Percentiles rank a stretch among this genome's conserved stretches.
These are phyloP conservation scores for Backusella parvicylindrica DNA, from an alignment of 192 early-diverging fungal genomes.

Conservation along the genomic window DNA sequence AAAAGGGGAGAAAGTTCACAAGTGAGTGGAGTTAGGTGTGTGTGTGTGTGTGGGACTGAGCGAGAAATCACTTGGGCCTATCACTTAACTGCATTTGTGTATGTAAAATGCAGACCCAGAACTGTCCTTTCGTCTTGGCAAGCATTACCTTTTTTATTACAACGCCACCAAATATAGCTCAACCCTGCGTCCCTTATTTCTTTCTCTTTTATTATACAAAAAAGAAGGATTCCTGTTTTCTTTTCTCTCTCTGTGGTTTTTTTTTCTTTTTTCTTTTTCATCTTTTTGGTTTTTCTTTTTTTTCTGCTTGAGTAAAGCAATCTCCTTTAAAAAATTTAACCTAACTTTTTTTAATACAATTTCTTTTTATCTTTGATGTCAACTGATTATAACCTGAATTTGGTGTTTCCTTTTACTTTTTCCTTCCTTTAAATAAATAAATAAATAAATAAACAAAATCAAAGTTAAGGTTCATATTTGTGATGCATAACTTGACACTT, in stretches of 20 bases:
- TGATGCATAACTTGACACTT: not conserved
- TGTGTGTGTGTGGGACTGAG: not conserved
- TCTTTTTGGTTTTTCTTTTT: not conserved
- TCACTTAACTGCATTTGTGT: not conserved
- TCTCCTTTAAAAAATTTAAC: not conserved
- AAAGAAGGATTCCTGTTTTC: not conserved
- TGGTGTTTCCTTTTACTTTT: not conserved
- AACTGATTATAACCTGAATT: not conserved
- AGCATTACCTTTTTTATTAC: not conserved
- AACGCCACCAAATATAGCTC: not conserved
- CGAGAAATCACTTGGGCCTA: not conserved
- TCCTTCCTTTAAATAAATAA: not conserved
- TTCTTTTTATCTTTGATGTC: not conserved
- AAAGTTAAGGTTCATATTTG: not conserved
- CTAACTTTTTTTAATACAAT: not conserved
- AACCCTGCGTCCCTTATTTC: not conserved
- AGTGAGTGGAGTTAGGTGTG: too few relatives aligned
- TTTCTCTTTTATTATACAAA: not conserved
- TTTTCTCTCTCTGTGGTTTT: not conserved
- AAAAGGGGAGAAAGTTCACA: not conserved
- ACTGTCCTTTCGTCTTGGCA: conserved; percentile 1
- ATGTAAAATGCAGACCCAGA: not conserved
- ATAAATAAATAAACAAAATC: not conserved
- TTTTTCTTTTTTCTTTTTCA: not conserved
- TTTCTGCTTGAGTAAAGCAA: not conserved